phyloP scores from a whole-genome alignment of 169 alveolate genomes.

The Amoebophrya sp. region DNA sequence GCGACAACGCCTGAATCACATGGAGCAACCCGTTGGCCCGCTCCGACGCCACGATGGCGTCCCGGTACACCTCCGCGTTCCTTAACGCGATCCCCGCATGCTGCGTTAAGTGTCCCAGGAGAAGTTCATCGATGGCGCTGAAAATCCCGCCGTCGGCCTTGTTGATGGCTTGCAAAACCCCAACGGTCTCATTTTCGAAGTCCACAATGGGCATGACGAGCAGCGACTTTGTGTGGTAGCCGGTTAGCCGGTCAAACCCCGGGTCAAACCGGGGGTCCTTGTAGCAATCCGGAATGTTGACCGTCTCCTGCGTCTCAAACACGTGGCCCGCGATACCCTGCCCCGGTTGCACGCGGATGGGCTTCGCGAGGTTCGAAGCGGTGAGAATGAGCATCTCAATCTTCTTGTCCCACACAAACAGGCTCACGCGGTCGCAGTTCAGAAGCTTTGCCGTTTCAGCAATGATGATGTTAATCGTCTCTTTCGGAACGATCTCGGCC shows the following conservation, averaged over 20 bases:
- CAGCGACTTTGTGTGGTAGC: constrained; percentile 36
- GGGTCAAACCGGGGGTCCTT: constrained; percentile 41
- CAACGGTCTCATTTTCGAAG: constrained; percentile 29
- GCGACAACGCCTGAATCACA: neutral
- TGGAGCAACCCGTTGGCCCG: neutral
- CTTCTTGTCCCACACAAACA: neutral
- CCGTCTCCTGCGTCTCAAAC: constrained; percentile 17
- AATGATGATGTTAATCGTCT: constrained; percentile 25
- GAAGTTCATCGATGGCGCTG: neutral
- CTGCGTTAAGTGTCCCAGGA: neutral
- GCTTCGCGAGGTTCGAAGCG: constrained; percentile 26
- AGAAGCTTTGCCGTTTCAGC: neutral
- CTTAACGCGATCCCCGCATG: constrained; percentile 24
- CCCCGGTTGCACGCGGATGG: constrained; percentile 27
- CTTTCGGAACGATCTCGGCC: constrained; percentile 25
- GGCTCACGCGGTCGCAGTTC: constrained; percentile 5
- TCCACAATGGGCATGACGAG: constrained; percentile 37
- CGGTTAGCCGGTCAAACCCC: constrained; percentile 32
- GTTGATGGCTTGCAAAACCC: constrained; percentile 36
- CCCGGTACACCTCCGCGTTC: constrained; percentile 15
- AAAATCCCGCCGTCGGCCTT: constrained; percentile 27
- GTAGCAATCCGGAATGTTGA: constrained; percentile 37
- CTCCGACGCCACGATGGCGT: neutral
- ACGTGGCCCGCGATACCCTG: constrained; percentile 48
- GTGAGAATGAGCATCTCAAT: constrained; percentile 21